phyloP scores from a whole-genome alignment of 163 green algal genomes.

The Scenedesmus sp. region DNA sequence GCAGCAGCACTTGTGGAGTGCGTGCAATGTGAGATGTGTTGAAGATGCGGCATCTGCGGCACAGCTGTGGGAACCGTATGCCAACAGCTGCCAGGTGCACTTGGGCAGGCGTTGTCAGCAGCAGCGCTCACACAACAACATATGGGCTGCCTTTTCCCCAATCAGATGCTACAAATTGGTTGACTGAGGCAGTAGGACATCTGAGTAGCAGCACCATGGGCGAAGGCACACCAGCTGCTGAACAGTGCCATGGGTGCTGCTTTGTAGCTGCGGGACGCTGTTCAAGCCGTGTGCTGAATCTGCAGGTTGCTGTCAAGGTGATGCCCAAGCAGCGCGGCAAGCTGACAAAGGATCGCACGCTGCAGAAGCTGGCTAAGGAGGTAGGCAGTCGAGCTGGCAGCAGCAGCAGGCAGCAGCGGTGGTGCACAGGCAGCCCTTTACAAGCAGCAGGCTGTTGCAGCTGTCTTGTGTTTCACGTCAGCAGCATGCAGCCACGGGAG shows the following conservation, averaged over 20 bases:
- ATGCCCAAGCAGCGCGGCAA: slow-evolving; percentile 74
- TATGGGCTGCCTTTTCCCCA: too few relatives aligned
- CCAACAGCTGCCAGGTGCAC: not conserved
- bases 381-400: slow-evolving; percentile 39
- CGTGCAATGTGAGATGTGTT: not conserved
- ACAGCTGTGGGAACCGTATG: too few relatives aligned
- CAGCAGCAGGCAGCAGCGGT: not conserved
- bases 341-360: slow-evolving; percentile 69
- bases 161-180: too few relatives aligned
- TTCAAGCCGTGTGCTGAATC: too few relatives aligned
- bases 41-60: too few relatives aligned
- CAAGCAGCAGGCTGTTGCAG: not conserved
- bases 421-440: not conserved
- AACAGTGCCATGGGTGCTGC: not conserved
- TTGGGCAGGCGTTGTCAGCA: too few relatives aligned
- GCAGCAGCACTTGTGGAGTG: not conserved
- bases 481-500: too few relatives aligned
- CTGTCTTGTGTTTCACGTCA: not conserved
- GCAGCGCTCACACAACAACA: too few relatives aligned
- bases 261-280: not conserved
- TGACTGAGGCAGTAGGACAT: too few relatives aligned
- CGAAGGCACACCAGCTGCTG: too few relatives aligned
- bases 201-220: too few relatives aligned
- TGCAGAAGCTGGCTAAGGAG: slow-evolving; percentile 82
- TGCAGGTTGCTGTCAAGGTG: slow-evolving; percentile 73